A percentile compares a stretch with the other conserved stretches of the same genome.
Conservation (phyloP, 106 monocot genomes). For the Acorus gramineus region DNA sequence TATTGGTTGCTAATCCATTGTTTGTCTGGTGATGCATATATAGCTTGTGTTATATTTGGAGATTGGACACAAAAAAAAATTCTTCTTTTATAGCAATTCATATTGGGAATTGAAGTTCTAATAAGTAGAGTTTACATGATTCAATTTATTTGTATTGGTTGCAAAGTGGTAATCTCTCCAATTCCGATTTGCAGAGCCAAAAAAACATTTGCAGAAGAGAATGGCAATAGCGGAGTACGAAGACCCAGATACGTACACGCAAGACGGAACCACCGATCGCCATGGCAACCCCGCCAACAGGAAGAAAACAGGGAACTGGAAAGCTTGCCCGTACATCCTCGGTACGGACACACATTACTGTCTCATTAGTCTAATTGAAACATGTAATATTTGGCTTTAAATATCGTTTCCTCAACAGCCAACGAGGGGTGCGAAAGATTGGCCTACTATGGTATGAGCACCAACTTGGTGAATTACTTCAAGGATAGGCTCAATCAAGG, state of each 20-base stretch:
- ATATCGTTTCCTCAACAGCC: conserved; percentile 3
- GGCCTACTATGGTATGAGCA: conserved; percentile 53
- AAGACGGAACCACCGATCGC: conserved; percentile 55
- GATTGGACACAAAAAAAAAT: no score
- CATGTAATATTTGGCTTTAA: background rate
- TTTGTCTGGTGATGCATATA: no score
- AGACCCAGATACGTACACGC: conserved; percentile 22
- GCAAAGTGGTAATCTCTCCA: no score
- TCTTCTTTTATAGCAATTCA: no score
- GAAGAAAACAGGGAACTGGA: conserved; percentile 51
- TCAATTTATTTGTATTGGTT: no score
- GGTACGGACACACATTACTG: conserved; percentile 15
- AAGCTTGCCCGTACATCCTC: conserved; percentile 57
- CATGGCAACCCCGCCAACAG: conserved; percentile 47
- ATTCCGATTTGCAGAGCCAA: no score
- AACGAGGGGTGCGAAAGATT: conserved; percentile 47
- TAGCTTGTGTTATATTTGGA: no score
- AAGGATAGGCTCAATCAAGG: conserved; percentile 23
- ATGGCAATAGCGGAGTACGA: no score
- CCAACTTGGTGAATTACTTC: conserved; percentile 53
- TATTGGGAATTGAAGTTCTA: no score
- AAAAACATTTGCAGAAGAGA: no score
- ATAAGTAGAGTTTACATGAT: no score
- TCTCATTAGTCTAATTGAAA: background rate
- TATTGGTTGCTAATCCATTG: no score